Conservation (phyloP, 306 rosid genomes). For the Vigna nakashimae region DNA sequence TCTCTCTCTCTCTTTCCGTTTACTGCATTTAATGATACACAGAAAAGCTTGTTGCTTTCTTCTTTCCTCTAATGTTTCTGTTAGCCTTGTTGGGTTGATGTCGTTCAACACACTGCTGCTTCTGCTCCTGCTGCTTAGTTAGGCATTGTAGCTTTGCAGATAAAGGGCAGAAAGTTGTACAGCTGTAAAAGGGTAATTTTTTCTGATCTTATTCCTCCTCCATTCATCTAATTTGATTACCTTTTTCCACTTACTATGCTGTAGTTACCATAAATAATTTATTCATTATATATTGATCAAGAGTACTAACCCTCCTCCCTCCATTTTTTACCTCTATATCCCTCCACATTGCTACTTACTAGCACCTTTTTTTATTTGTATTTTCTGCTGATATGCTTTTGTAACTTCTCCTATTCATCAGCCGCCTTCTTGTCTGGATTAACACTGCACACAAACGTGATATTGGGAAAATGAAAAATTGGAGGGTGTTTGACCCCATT, state of each 20-base stretch:
- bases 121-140: conserved; percentile 56
- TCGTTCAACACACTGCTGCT: conserved; percentile 45
- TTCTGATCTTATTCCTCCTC: conserved; percentile 35
- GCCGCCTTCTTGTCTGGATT: conserved; percentile 61
- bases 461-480: conserved; percentile 34
- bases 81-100: conserved; percentile 60
- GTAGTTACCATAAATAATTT: conserved; percentile 28
- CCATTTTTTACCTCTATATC: neutral
- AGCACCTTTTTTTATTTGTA: neutral
- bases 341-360: neutral
- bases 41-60: conserved; percentile 53
- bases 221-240: conserved; percentile 19
- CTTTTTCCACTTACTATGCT: conserved; percentile 12
- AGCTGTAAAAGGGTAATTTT: conserved; percentile 56
- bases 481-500: neutral
- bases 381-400: conserved; percentile 24
- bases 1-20: conserved; percentile 40
- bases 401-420: conserved; percentile 41
- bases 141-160: conserved; percentile 81
- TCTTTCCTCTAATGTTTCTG: conserved; percentile 50
- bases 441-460: conserved; percentile 49
- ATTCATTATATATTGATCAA: conserved; percentile 28
- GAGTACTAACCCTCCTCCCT: conserved; percentile 3
- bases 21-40: conserved; percentile 52
- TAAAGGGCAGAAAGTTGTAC: conserved; percentile 60